These are phyloP conservation scores for Ophiostoma sp. DNA, from an alignment of 2,329 filamentous ascomycete species.

Conservation along the genomic window DNA sequence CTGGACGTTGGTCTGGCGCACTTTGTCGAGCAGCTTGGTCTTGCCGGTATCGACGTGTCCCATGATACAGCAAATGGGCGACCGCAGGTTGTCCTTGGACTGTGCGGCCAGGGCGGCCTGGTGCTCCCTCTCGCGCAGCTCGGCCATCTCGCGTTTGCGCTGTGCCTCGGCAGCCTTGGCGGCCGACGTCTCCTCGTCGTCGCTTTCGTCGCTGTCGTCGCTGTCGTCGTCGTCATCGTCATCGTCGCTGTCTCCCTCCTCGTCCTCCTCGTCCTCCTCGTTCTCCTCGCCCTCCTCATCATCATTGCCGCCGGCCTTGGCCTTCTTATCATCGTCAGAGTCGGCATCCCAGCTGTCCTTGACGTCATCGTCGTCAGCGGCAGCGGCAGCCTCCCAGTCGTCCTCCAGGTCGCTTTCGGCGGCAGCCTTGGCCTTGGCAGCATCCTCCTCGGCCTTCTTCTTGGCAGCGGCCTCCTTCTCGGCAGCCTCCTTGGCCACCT, in stretches of 20 bases:
- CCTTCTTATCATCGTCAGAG: slow-evolving; percentile 58
- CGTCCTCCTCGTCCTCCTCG: slow-evolving; percentile 26
- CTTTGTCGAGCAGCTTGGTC: slow-evolving; percentile 98
- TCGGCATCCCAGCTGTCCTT: slow-evolving; percentile 96
- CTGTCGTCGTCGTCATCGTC: slow-evolving; percentile 31
- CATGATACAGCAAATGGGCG: slow-evolving; percentile 98
- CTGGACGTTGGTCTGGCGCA: slow-evolving; percentile 96
- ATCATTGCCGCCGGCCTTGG: slow-evolving; percentile 24
- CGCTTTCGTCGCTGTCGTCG: slow-evolving; percentile 57
- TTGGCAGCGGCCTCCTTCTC: slow-evolving; percentile 50
- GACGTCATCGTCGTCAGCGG: slow-evolving; percentile 60
- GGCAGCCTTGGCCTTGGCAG: slow-evolving; percentile 41
- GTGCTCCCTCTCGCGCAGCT: slow-evolving; percentile 81
- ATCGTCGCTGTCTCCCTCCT: slow-evolving; percentile 32
- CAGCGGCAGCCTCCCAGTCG: slow-evolving; percentile 80
- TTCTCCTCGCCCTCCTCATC: slow-evolving; percentile 28
- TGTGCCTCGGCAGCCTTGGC: slow-evolving; percentile 65
- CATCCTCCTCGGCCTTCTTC: slow-evolving; percentile 53
- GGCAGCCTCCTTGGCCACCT: slow-evolving; percentile 55
- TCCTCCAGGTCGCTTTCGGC: slow-evolving; percentile 67
- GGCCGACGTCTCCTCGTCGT: slow-evolving; percentile 72
- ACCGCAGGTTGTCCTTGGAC: slow-evolving; percentile 90
- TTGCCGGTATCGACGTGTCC: slow-evolving; percentile 99
- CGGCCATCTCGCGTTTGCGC: slow-evolving; percentile 82
- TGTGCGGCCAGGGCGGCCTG: slow-evolving; percentile 86